These are phyloP conservation scores for Paradendryphiella salina DNA, from an alignment of 2,329 filamentous ascomycete species.

Conservation along the genomic window DNA sequence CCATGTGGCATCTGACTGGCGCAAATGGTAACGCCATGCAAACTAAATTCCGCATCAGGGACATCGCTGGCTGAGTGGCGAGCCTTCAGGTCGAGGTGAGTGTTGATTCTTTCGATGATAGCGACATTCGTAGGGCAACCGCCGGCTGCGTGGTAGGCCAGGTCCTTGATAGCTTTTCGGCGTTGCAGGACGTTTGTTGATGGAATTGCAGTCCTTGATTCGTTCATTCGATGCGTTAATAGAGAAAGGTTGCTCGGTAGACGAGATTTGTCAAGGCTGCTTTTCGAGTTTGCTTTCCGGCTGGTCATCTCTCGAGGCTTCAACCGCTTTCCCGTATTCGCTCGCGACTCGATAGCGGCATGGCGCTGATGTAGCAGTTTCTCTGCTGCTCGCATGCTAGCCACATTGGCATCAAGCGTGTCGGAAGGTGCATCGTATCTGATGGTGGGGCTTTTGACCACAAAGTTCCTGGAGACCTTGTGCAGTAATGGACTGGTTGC, in stretches of 20 bases:
- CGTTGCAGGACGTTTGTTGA: constrained; percentile 6
- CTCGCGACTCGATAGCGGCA: constrained; percentile 4
- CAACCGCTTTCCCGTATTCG: not conserved
- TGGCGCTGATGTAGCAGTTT: constrained; percentile 10
- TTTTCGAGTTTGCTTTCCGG: not conserved
- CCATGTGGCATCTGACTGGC: constrained; percentile 4
- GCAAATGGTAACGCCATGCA: constrained; percentile 1
- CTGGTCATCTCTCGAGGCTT: not conserved
- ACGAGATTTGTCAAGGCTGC: not conserved
- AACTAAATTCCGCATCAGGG: constrained; percentile 4
- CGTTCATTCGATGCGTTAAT: not conserved
- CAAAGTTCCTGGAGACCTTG: too few relatives aligned
- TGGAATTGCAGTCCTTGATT: constrained; percentile 1
- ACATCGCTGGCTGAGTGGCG: not conserved
- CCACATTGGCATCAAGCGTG: not conserved
- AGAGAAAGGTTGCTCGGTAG: not conserved
- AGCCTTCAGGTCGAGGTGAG: not conserved
- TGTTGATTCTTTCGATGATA: constrained; percentile 9
- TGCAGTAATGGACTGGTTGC: too few relatives aligned
- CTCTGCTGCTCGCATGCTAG: constrained; percentile 5
- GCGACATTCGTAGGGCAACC: constrained; percentile 9
- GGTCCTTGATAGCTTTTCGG: constrained; percentile 3
- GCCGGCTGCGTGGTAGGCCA: constrained; percentile 2
- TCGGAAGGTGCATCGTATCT: not conserved
- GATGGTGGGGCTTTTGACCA: too few relatives aligned